phyloP scores from a whole-genome alignment of 1,284 basidiomycete species.

The Boletellus sp. region DNA sequence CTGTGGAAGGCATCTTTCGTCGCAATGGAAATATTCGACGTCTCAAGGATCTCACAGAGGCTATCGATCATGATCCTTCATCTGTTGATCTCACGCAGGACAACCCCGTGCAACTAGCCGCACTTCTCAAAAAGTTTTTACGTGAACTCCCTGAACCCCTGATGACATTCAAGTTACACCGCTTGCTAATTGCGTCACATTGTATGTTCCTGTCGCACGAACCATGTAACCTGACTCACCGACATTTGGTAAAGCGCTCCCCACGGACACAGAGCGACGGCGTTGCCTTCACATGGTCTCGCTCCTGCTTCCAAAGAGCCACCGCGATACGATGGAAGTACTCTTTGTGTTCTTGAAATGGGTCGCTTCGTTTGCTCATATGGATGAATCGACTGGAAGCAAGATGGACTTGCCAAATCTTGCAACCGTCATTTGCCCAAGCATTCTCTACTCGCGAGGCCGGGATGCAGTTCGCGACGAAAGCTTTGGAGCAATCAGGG shows the following conservation, averaged over 20 bases:
- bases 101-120: slow-evolving; percentile 96
- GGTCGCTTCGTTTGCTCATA: slow-evolving; percentile 98
- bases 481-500: slow-evolving; percentile 87
- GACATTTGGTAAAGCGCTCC: slow-evolving; percentile 52
- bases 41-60: slow-evolving; percentile 86
- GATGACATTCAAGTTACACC: slow-evolving; percentile 92
- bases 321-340: slow-evolving; percentile 97
- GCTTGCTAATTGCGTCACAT: slow-evolving; percentile 85
- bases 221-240: slow-evolving; percentile 7
- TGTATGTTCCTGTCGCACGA: slow-evolving; percentile 47
- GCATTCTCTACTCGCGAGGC: slow-evolving; percentile 86
- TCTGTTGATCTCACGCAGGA: slow-evolving; percentile 91
- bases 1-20: slow-evolving; percentile 96
- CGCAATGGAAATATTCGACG: slow-evolving; percentile 97
- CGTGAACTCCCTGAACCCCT: slow-evolving; percentile 95
- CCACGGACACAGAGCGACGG: slow-evolving; percentile 74
- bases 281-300: slow-evolving; percentile 86
- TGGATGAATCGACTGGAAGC: slow-evolving; percentile 96
- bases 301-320: slow-evolving; percentile 85
- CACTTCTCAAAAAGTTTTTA: slow-evolving; percentile 94
- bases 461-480: slow-evolving; percentile 89
- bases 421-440: slow-evolving; percentile 97
- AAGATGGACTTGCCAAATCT: slow-evolving; percentile 98
- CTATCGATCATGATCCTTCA: slow-evolving; percentile 88
- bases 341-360: slow-evolving; percentile 98